Percentiles rank a stretch among this genome's conserved stretches.
These are phyloP conservation scores for Barnettozyma wickerhamii DNA, from an alignment of 805 yeast genomes.

Conservation along the genomic window DNA sequence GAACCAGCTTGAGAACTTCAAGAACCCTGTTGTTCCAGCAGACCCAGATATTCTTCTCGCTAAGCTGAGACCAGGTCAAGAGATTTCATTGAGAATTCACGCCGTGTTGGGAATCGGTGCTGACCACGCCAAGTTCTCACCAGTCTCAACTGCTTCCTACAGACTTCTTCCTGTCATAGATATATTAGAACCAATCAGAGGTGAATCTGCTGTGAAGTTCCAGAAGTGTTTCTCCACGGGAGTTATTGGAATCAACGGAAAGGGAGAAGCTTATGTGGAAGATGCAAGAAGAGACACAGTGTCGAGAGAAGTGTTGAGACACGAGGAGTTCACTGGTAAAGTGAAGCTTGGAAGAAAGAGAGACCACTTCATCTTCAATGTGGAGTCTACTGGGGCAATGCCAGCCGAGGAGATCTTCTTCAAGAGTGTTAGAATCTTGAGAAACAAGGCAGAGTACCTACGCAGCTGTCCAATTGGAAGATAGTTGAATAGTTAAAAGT, in stretches of 20 bases:
- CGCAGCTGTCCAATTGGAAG: conserved; percentile 74
- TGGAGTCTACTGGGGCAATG: conserved; percentile 96
- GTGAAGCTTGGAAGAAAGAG: conserved; percentile 89
- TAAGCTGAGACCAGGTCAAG: conserved; percentile 95
- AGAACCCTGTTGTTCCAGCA: conserved; percentile 67
- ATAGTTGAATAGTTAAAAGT: background rate
- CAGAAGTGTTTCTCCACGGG: conserved; percentile 92
- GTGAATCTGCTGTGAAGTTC: conserved; percentile 72
- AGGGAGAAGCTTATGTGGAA: conserved; percentile 71
- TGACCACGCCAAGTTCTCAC: conserved; percentile 97
- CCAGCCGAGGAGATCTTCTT: conserved; percentile 93
- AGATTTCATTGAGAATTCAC: conserved; percentile 83
- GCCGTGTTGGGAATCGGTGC: conserved; percentile 88
- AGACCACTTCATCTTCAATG: conserved; percentile 90
- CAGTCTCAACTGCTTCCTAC: conserved; percentile 95
- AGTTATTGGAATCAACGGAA: conserved; percentile 69
- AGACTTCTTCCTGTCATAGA: conserved; percentile 86
- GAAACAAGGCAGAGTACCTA: conserved; percentile 77
- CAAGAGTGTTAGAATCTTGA: conserved; percentile 81
- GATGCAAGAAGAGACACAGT: conserved; percentile 96
- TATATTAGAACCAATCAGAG: conserved; percentile 68
- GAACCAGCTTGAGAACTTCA: conserved; percentile 68
- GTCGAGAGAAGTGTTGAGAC: conserved; percentile 92
- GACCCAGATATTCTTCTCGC: conserved; percentile 90
- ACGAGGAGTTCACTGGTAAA: conserved; percentile 82